Percentiles rank a stretch among this genome's conserved stretches.
Conservation (phyloP, 2,329 filamentous ascomycete genomes). For the Huntiella omanensis region DNA sequence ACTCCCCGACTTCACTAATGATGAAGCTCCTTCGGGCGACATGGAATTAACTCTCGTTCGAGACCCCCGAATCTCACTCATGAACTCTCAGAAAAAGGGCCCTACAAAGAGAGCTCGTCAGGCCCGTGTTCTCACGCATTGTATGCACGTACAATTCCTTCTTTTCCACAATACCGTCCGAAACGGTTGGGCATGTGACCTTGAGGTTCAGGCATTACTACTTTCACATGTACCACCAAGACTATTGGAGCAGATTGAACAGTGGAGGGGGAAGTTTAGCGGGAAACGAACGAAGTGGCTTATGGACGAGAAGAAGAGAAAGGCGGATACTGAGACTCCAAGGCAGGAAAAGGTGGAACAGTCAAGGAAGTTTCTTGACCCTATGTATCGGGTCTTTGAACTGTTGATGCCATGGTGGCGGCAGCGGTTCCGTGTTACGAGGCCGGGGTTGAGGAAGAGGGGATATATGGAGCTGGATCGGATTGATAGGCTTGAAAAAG, state of each 20-base stretch:
- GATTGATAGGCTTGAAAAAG: constrained; percentile 54
- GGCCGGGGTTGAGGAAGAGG: constrained; percentile 68
- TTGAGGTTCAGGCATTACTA: constrained; percentile 54
- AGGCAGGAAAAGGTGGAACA: constrained; percentile 48
- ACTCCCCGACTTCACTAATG: constrained; percentile 20
- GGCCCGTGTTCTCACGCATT: constrained; percentile 63
- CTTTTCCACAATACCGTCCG: constrained; percentile 78
- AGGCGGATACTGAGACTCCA: constrained; percentile 18
- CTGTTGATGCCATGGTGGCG: constrained; percentile 75
- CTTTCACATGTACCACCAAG: constrained; percentile 51
- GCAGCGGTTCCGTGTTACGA: constrained; percentile 57
- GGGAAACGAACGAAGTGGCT: constrained; percentile 21
- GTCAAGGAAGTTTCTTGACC: constrained; percentile 44
- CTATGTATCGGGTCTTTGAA: constrained; percentile 57
- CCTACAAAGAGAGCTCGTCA: constrained; percentile 68
- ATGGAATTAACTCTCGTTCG: constrained; percentile 53
- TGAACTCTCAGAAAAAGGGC: constrained; percentile 55
- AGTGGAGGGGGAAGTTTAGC: constrained; percentile 52
- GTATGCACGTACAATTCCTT: constrained; percentile 70
- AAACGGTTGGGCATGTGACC: constrained; percentile 69
- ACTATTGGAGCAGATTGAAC: constrained; percentile 53
- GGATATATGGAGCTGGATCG: constrained; percentile 69
- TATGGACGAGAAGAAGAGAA: constrained; percentile 20
- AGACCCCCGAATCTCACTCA: constrained; percentile 39
- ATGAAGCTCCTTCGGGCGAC: constrained; percentile 38